These are phyloP conservation scores for Aspergillus versicolor DNA, from an alignment of 2,329 filamentous ascomycete species.

Conservation along the genomic window DNA sequence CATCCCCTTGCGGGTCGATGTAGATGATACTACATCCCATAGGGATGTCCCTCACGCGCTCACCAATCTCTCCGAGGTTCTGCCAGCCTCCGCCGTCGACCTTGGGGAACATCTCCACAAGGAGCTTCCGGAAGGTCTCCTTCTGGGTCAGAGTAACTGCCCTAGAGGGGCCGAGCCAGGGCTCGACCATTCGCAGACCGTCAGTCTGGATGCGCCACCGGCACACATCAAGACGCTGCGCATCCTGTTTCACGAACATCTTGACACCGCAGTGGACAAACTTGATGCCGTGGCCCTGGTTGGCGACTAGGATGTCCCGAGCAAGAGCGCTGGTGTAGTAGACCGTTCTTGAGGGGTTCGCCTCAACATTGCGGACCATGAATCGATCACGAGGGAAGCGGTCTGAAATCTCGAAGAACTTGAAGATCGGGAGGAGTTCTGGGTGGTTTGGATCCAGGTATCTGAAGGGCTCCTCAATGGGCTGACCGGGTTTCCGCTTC, in stretches of 20 bases:
- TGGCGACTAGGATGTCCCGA: slow-evolving; percentile 79
- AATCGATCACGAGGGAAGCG: slow-evolving; percentile 89
- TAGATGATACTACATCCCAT: slow-evolving; percentile 93
- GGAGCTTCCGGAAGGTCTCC: slow-evolving; percentile 75
- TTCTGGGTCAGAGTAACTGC: slow-evolving; percentile 73
- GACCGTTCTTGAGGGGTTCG: slow-evolving; percentile 86
- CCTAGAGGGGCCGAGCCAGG: slow-evolving; percentile 78
- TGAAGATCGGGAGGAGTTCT: slow-evolving; percentile 73
- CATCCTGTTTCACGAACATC: slow-evolving; percentile 98
- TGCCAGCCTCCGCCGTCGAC: slow-evolving; percentile 72
- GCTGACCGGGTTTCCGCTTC: slow-evolving; percentile 45
- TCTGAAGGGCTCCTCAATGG: slow-evolving; percentile 90
- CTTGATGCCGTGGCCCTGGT: slow-evolving; percentile 88
- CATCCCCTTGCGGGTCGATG: slow-evolving; percentile 68
- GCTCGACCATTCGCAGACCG: slow-evolving; percentile 85
- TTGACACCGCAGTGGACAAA: slow-evolving; percentile 97
- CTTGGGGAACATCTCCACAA: slow-evolving; percentile 96
- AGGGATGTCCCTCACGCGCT: slow-evolving; percentile 72
- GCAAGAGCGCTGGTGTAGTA: slow-evolving; percentile 90
- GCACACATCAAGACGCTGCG: slow-evolving; percentile 81
- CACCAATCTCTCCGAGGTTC: slow-evolving; percentile 81
- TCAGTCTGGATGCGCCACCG: slow-evolving; percentile 95
- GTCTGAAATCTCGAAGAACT: slow-evolving; percentile 80
- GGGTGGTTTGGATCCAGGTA: slow-evolving; percentile 74
- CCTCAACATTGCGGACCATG: slow-evolving; percentile 91